These are phyloP conservation scores for Straminergon stramineum DNA, from an alignment of 225 moss, liverwort and hornwort species.

Conservation along the genomic window DNA sequence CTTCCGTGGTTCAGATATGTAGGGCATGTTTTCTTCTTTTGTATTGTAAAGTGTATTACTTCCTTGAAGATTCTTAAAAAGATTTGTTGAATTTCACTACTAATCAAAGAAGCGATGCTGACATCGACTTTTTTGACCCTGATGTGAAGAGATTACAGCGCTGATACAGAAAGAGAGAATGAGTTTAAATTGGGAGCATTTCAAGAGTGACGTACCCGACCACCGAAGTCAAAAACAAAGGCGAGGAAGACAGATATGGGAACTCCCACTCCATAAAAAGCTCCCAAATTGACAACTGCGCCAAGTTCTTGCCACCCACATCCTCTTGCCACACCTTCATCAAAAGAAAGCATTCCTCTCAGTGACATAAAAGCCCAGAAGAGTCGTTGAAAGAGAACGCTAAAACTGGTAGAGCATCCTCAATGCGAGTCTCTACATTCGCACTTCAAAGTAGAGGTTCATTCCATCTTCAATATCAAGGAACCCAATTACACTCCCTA, in stretches of 20 bases:
- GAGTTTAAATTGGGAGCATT: background rate
- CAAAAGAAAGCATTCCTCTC: background rate
- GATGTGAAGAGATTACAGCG: background rate
- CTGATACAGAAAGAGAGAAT: background rate
- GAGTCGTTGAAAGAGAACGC: background rate
- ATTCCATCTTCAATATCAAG: background rate
- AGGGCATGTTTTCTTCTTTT: background rate
- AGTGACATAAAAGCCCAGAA: background rate
- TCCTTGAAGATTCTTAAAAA: background rate
- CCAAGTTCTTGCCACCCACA: constrained; percentile 64
- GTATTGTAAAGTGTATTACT: background rate
- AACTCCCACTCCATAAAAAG: constrained; percentile 53
- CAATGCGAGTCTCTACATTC: background rate
- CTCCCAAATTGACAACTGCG: constrained; percentile 41
- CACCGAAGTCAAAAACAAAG: constrained; percentile 35
- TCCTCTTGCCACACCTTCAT: constrained; percentile 55
- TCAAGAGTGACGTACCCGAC: constrained; percentile 18
- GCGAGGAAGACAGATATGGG: constrained; percentile 35
- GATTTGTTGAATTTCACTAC: background rate
- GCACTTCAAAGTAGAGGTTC: background rate
- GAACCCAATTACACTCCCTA: background rate
- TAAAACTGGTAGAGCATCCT: background rate
- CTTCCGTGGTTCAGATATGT: background rate
- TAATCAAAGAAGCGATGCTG: background rate
- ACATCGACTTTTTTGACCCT: background rate